phyloP scores from a whole-genome alignment of 352 stramenopile species.

The Detonula confervacea region DNA sequence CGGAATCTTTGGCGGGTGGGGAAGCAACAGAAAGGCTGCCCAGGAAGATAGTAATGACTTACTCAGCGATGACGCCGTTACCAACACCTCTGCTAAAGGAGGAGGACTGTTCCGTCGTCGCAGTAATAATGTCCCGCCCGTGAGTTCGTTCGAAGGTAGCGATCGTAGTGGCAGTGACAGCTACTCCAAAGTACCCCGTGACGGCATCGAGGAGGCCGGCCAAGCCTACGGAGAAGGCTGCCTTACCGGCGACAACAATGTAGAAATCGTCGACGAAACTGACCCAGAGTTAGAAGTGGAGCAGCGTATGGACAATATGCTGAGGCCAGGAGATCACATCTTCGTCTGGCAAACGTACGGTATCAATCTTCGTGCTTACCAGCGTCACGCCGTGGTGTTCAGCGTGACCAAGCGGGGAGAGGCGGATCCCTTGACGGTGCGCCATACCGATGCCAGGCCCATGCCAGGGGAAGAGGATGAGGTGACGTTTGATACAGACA shows the following conservation, averaged over 20 bases:
- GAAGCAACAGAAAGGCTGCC: background rate
- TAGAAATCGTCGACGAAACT: conserved; percentile 18
- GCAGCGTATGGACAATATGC: conserved; percentile 46
- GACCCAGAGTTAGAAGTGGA: conserved; percentile 35
- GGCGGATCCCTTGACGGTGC: background rate
- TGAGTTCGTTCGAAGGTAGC: background rate
- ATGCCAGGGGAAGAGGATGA: background rate
- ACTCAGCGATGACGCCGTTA: background rate
- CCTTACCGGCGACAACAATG: conserved; percentile 19
- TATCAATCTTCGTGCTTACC: conserved; percentile 53
- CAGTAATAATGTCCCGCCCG: background rate
- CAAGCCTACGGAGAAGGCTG: conserved; percentile 29
- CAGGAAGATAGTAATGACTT: background rate
- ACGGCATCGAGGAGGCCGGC: conserved; percentile 30
- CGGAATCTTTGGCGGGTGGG: conserved; percentile 39
- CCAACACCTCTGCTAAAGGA: background rate
- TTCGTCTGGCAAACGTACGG: conserved; percentile 60
- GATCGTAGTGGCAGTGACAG: background rate
- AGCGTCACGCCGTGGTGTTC: conserved; percentile 55
- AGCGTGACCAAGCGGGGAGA: conserved; percentile 26
- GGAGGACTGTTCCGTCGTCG: background rate
- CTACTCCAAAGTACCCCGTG: background rate
- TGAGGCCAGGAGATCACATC: conserved; percentile 61
- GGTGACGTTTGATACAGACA: conserved; percentile 25
- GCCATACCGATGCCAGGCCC: no score